Base-by-base conservation (phyloP, 192 early-diverging fungal species). In the Dimargaris xerosporica region DNA sequence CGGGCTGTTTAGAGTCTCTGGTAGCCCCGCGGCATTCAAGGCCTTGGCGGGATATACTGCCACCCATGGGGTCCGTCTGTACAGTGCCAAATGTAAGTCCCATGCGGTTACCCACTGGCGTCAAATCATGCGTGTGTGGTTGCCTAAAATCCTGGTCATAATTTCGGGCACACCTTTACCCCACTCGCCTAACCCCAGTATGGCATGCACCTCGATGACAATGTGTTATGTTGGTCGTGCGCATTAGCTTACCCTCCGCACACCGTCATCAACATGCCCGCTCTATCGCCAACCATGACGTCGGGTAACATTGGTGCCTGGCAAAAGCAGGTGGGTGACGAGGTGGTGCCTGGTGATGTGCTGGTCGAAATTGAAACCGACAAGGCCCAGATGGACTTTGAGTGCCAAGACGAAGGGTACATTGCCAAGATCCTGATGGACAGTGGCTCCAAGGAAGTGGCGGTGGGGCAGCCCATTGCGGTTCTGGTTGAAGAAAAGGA, bases 341-440 rank as follows among this genome's bases (percentile, higher is more conserved):
- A 76, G 68, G 83, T 98, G 66, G 68, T 71, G 64, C 86, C 91
- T 30, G 95, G 95, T 54, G 95, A 98, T 71, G 86, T 94, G 34
- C 75, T 98, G 21, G 81, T 93, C 25, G 95, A 94, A 76, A 87
- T 98, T 58, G 93, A 96, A 71, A 96, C 95, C 11, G 95, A 98
- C 71, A 98, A 98, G 80, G 95, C 95, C 43, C 88, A 91, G 75
- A 98, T 98, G 87, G 95, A 98, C 72, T 91, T 98, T 64, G 95
- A 98, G 69, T 93, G 88, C 71, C 87, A 90, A 69, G 95, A 98
- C 44, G 95, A 98, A 70, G 95, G 95, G 34, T 86, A 89, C 66
- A 68, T 98, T 41, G 95, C 93, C 68, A 87, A 94, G 80, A 92
- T 94, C 71, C 73, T 98, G 66, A 76, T 90, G 64, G 82, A 85